Conservation (phyloP, 352 stramenopile genomes). For the Phytophthora citricola region DNA sequence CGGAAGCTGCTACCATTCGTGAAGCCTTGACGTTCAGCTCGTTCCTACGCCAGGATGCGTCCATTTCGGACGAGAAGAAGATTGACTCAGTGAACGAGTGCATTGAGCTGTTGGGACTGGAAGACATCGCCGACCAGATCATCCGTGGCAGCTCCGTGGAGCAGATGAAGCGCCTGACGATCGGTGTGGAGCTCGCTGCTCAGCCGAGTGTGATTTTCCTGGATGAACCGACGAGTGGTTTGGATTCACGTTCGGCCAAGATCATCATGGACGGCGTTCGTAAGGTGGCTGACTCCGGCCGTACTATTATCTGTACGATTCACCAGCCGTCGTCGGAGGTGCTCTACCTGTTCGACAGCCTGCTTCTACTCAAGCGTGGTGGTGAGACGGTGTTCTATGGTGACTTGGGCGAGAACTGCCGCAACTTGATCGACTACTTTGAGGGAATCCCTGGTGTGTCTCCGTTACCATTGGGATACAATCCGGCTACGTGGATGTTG, state of each 20-base stretch:
- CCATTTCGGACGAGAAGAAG: too few relatives aligned
- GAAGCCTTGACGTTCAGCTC: conserved; percentile 6
- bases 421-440: conserved; percentile 52
- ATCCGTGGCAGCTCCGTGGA: conserved; percentile 29
- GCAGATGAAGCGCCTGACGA: conserved; percentile 29
- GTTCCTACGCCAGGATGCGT: neutral
- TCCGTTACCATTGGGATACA: conserved; percentile 46
- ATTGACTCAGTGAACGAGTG: conserved; percentile 29
- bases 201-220: conserved; percentile 34
- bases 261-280: conserved; percentile 28
- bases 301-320: conserved; percentile 84
- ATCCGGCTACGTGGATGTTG: conserved; percentile 40
- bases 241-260: conserved; percentile 27
- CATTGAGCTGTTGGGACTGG: conserved; percentile 9
- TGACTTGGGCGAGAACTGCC: conserved; percentile 39
- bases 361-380: conserved; percentile 67
- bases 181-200: conserved; percentile 27
- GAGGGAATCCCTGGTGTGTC: conserved; percentile 22
- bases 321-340: conserved; percentile 87
- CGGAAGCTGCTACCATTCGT: conserved; percentile 6
- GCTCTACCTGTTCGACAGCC: conserved; percentile 81
- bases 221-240: conserved; percentile 26
- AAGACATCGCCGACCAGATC: conserved; percentile 19
- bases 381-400: conserved; percentile 48
- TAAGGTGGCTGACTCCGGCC: conserved; percentile 25